Base-by-base conservation (phyloP, 2,329 filamentous ascomycete genomes). In the Botrytis hyacinthi region DNA sequence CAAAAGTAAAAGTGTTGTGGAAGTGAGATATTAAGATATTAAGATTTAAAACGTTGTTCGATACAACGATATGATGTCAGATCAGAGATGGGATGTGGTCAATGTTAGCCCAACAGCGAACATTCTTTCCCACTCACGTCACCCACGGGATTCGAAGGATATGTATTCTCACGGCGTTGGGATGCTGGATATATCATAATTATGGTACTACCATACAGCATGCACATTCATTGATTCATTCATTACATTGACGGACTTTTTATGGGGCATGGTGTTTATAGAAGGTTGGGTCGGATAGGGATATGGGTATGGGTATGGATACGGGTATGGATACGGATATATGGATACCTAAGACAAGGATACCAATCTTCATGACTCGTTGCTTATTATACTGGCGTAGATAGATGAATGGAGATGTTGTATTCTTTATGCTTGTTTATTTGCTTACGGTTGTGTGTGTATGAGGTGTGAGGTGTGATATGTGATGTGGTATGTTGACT, bases 11-110 rank as follows among this genome's bases (percentile, higher is more conserved):
- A 18, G 46, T 29, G 5, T 29, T 20, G 18, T 12, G n/a, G 18
- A 86, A 73, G 93, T 89, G 37, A 94, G 84, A 81, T 95, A 94
- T 92, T 92, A 6, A 89, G 84, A 81, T 95, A 94, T 92, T 92
- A 6, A 88, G 84, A 29, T 93, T 87, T 22, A 40, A 46, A 22
- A 29, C 8, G 37, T 12, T 32, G 18, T 44, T 0, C 22, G 18
- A 37, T 4, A 32, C 22, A 6, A 35, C 8, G 10, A 54, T 42
- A 57, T 62, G 35, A 42, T n/a, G 12, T 22, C 26, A 57, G n/a
- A 40, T 26, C 10, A 16, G 59, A 60, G 35, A 51, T 42, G 44
- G 20, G 12, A 67, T 57, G 40, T 42, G 37, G 22, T 22, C 35
- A 29, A 22, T 1, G 4, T 57, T 12, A 57, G 35, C 6, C 5